Percentiles rank a stretch among this genome's conserved stretches.
Evolutionary conservation across 805 yeast genomes (phyloP).

Genomic region (Schwanniomyces pseudopolymorphus): DNA sequence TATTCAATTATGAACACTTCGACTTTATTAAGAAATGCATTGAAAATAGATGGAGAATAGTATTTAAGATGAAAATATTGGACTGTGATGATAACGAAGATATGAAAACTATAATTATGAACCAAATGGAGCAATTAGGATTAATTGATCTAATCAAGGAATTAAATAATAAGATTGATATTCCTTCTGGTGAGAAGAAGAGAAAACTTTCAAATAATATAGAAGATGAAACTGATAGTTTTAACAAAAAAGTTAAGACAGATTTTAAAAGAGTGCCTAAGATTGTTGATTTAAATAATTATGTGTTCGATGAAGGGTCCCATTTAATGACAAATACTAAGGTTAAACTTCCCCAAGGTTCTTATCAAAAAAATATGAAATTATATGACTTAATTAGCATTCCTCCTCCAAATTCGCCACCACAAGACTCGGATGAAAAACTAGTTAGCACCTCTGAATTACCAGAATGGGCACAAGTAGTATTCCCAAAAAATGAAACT

Average conservation of each 20-base stretch:
- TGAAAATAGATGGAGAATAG: conserved; percentile 50
- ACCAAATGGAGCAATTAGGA: conserved; percentile 46
- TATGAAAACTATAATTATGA: conserved; percentile 21
- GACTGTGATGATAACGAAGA: conserved; percentile 27
- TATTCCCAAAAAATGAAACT: conserved; percentile 70
- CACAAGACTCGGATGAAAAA: conserved; percentile 41
- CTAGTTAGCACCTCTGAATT: conserved; percentile 59
- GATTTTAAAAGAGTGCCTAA: conserved; percentile 39
- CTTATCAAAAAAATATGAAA: conserved; percentile 70
- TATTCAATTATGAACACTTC: conserved; percentile 52
- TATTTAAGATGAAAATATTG: conserved; percentile 49
- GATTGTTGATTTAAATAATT: conserved; percentile 60
- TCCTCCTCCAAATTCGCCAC: conserved; percentile 69
- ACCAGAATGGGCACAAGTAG: conserved; percentile 81
- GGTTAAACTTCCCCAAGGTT: conserved; percentile 77
- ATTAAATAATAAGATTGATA: conserved; percentile 11
- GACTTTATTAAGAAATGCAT: conserved; percentile 49
- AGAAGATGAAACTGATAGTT: conserved; percentile 5
- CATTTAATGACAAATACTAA: conserved; percentile 65
- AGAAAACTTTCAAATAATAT: conserved; percentile 15
- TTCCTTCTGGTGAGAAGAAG: conserved; percentile 13
- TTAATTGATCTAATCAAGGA: conserved; percentile 43
- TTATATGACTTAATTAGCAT: conserved; percentile 85
- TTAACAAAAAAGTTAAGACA: conserved; percentile 8
- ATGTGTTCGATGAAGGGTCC: conserved; percentile 71